These are phyloP conservation scores for Malassezia sp. DNA, from an alignment of 1,284 basidiomycete genomes.

Conservation along the genomic window DNA sequence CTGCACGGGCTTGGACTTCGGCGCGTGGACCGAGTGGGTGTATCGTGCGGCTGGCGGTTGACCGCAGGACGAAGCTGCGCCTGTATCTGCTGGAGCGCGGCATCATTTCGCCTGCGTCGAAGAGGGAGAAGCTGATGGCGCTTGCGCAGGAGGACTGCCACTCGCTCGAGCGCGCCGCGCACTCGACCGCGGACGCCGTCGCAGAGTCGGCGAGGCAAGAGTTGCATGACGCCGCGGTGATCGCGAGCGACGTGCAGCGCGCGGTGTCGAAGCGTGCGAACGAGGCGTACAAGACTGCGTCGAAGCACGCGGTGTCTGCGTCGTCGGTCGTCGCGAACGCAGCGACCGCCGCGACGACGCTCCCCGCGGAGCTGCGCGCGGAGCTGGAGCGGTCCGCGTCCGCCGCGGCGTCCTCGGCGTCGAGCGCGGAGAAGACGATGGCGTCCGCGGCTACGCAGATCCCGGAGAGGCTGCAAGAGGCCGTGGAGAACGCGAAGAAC, in stretches of 20 bases:
- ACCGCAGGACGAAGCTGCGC: constrained; percentile 28
- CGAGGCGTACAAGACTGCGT: not conserved
- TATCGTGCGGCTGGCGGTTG: not conserved
- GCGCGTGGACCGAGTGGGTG: constrained; percentile 39
- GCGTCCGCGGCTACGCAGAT: not conserved
- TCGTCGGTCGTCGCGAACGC: constrained; percentile 6
- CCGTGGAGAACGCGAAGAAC: constrained; percentile 36
- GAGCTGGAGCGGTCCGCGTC: not conserved
- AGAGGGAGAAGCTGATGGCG: constrained; percentile 35
- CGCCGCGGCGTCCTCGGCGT: not conserved
- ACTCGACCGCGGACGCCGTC: constrained; percentile 23
- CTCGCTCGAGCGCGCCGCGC: constrained; percentile 17
- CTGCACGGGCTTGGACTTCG: constrained; percentile 38
- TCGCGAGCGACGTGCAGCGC: constrained; percentile 6
- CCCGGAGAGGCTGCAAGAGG: not conserved
- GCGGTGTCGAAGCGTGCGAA: not conserved
- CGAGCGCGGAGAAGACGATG: not conserved
- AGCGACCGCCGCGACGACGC: constrained; percentile 1
- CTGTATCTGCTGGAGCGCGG: constrained; percentile 43
- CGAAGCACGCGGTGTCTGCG: not conserved
- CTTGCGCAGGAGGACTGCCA: constrained; percentile 39
- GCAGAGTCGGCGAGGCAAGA: constrained; percentile 17
- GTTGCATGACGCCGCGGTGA: not conserved
- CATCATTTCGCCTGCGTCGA: constrained; percentile 38
- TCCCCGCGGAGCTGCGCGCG: not conserved